phyloP scores from a whole-genome alignment of 495 filamentous ascomycete species.

The Daldinia loculata region DNA sequence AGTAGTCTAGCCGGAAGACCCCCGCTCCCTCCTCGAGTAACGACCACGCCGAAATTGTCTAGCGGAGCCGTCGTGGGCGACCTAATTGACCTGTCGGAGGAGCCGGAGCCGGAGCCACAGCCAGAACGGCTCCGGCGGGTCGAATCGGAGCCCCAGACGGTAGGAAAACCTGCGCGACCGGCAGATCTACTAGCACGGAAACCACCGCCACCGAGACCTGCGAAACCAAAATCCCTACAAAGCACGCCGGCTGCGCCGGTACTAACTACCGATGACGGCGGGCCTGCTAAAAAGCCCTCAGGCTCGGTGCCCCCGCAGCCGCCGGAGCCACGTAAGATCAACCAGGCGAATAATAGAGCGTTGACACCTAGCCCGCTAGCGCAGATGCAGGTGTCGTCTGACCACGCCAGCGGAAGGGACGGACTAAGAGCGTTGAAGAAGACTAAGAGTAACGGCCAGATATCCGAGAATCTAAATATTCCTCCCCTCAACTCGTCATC shows the following conservation, averaged over 20 bases:
- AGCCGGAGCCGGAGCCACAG: slow-evolving; percentile 39
- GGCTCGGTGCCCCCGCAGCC: slow-evolving; percentile 38
- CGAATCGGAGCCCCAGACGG: slow-evolving; percentile 43
- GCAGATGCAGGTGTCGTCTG: slow-evolving; percentile 47
- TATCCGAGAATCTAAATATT: neutral
- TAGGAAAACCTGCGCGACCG: slow-evolving; percentile 48
- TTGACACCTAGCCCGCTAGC: slow-evolving; percentile 44
- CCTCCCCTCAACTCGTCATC: neutral
- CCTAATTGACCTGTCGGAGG: slow-evolving; percentile 67
- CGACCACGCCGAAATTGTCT: slow-evolving; percentile 26
- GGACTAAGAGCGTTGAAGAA: slow-evolving; percentile 42
- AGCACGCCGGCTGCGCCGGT: slow-evolving; percentile 45
- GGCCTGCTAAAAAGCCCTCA: slow-evolving; percentile 27
- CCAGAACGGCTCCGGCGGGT: slow-evolving; percentile 47
- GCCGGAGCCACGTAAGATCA: slow-evolving; percentile 37
- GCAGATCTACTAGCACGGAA: slow-evolving; percentile 48
- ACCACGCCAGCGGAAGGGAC: slow-evolving; percentile 42
- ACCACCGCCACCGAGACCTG: slow-evolving; percentile 67
- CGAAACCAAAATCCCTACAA: slow-evolving; percentile 73
- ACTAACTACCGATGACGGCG: slow-evolving; percentile 23
- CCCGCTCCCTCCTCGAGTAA: slow-evolving; percentile 49
- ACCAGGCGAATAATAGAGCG: slow-evolving; percentile 17
- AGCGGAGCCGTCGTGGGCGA: slow-evolving; percentile 59
- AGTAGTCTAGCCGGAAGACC: slow-evolving; percentile 45
- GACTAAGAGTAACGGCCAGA: slow-evolving; percentile 4